phyloP scores from a whole-genome alignment of 2,329 filamentous ascomycete species.

The Aspergillus terreus region DNA sequence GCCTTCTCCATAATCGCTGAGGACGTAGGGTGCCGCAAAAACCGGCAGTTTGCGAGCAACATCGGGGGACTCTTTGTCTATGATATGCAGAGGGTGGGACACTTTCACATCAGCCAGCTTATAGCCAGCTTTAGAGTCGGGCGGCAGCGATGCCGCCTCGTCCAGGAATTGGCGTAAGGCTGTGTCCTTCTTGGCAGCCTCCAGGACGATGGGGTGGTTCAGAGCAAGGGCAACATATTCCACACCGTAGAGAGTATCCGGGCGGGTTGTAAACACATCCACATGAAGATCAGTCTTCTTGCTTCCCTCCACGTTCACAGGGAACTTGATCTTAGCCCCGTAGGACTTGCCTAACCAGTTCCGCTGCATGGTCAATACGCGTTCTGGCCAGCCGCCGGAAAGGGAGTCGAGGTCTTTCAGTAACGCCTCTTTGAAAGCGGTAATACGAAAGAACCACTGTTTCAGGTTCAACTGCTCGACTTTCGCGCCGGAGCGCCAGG shows the following conservation, averaged over 20 bases:
- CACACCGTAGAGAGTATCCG: constrained; percentile 82
- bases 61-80: constrained; percentile 47
- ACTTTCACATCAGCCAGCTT: constrained; percentile 59
- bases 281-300: constrained; percentile 43
- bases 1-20: constrained; percentile 80
- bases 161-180: constrained; percentile 67
- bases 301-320: constrained; percentile 44
- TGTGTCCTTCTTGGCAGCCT: constrained; percentile 57
- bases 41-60: constrained; percentile 58
- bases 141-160: constrained; percentile 49
- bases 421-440: constrained; percentile 69
- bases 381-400: constrained; percentile 71
- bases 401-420: constrained; percentile 68
- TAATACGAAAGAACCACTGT: constrained; percentile 89
- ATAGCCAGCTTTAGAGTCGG: constrained; percentile 62
- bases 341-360: constrained; percentile 83
- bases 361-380: constrained; percentile 75
- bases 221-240: constrained; percentile 79
- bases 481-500: constrained; percentile 82
- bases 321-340: constrained; percentile 70
- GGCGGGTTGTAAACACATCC: constrained; percentile 77
- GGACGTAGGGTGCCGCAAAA: constrained; percentile 79
- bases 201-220: constrained; percentile 64
- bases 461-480: constrained; percentile 75
- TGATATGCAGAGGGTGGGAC: constrained; percentile 60